A percentile compares a stretch with the other conserved stretches of the same genome.
Conservation (phyloP, 192 early-diverging fungal genomes). For the Globomyces pollinis-pini region DNA sequence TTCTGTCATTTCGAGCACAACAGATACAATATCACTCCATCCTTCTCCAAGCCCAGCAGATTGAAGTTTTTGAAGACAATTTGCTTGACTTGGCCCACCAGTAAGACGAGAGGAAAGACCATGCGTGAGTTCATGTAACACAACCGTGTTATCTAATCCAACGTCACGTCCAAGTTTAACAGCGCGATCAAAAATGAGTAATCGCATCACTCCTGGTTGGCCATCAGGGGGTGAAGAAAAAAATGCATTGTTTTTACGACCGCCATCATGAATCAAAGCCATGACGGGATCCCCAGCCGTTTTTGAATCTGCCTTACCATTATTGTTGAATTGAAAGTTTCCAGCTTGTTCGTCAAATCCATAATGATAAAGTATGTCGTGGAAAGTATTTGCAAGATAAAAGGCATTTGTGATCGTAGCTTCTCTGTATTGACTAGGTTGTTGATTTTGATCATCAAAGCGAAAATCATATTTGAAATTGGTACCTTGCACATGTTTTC, state of each 20-base stretch:
- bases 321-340: slow-evolving; percentile 60
- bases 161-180: slow-evolving; percentile 41
- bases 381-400: slow-evolving; percentile 47
- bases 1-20: slow-evolving; percentile 25
- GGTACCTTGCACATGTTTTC: slow-evolving; percentile 1
- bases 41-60: slow-evolving; percentile 55
- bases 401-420: slow-evolving; percentile 48
- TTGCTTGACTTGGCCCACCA: slow-evolving; percentile 47
- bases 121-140: slow-evolving; percentile 54
- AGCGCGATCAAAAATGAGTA: slow-evolving; percentile 38
- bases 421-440: slow-evolving; percentile 28
- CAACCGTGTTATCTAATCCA: slow-evolving; percentile 40
- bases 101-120: slow-evolving; percentile 52
- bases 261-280: slow-evolving; percentile 50
- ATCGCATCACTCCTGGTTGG: slow-evolving; percentile 36
- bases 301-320: slow-evolving; percentile 6
- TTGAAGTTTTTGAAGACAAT: slow-evolving; percentile 45
- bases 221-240: slow-evolving; percentile 58
- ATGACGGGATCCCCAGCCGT: slow-evolving; percentile 48
- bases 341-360: slow-evolving; percentile 47
- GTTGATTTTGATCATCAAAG: slow-evolving; percentile 13
- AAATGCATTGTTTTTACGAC: slow-evolving; percentile 43
- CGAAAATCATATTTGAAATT: slow-evolving; percentile 34
- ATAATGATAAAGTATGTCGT: slow-evolving; percentile 61
- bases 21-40: slow-evolving; percentile 46